phyloP scores from a whole-genome alignment of 148 eudicot species.

The Rhododendron kiyosumense region DNA sequence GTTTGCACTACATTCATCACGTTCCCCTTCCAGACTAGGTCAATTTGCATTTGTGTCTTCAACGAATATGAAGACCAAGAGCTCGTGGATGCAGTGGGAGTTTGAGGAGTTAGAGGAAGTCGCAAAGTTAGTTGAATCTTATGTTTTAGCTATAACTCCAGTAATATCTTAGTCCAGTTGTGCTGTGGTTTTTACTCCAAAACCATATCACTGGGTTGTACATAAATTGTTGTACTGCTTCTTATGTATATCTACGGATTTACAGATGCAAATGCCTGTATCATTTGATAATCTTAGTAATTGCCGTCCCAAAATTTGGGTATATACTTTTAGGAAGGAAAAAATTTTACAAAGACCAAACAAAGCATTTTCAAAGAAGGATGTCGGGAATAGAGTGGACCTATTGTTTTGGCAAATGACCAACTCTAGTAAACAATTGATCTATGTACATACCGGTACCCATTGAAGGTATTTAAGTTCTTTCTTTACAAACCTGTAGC shows the following conservation, averaged over 20 bases:
- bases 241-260: too few relatives aligned
- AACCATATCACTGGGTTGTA: background rate
- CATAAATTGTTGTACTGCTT: background rate
- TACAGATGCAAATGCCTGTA: background rate
- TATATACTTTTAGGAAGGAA: background rate
- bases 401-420: background rate
- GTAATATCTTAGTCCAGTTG: background rate
- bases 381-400: background rate
- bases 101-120: background rate
- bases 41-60: background rate
- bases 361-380: background rate
- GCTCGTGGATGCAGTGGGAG: background rate
- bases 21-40: background rate
- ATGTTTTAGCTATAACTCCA: too few relatives aligned
- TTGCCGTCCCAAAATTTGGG: background rate
- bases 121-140: background rate
- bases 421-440: background rate
- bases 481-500: background rate
- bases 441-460: background rate
- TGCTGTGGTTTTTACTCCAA: background rate
- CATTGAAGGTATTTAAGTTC: background rate
- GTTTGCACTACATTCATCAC: background rate
- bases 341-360: background rate
- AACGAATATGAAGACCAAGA: background rate
- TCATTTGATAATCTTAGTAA: background rate